A percentile compares a stretch with the other conserved stretches of the same genome.
Conservation (phyloP, 2,329 filamentous ascomycete genomes). For the Cyclaneusma minus region DNA sequence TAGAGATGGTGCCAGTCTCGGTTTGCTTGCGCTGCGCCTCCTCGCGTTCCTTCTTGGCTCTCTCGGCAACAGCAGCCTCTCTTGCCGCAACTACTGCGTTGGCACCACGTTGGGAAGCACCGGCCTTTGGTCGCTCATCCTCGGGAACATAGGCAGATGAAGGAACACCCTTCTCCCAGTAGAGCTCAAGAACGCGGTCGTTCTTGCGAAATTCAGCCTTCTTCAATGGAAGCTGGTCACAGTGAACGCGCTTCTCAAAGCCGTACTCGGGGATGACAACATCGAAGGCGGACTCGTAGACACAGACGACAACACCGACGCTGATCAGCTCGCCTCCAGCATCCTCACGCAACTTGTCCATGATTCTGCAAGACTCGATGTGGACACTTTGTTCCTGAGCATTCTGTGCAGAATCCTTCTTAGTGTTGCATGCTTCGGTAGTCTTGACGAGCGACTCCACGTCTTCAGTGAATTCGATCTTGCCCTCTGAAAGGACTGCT, state of each 20-base stretch:
- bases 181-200: slow-evolving; percentile 83
- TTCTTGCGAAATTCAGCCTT: slow-evolving; percentile 99
- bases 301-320: slow-evolving; percentile 89
- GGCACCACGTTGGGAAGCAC: slow-evolving; percentile 54
- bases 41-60: slow-evolving; percentile 71
- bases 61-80: slow-evolving; percentile 69
- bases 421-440: slow-evolving; percentile 91
- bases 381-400: slow-evolving; percentile 98
- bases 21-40: slow-evolving; percentile 87
- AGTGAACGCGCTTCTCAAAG: slow-evolving; percentile 98
- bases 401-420: slow-evolving; percentile 95
- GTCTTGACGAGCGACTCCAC: slow-evolving; percentile 80
- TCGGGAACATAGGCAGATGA: slow-evolving; percentile 94
- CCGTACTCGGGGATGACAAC: slow-evolving; percentile 96
- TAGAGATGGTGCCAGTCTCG: slow-evolving; percentile 85
- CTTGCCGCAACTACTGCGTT: slow-evolving; percentile 63
- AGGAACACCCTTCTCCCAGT: slow-evolving; percentile 98
- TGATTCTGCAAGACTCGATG: slow-evolving; percentile 89
- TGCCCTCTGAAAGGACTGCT: slow-evolving; percentile 64
- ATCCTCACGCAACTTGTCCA: slow-evolving; percentile 83
- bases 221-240: slow-evolving; percentile 91
- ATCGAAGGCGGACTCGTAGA: slow-evolving; percentile 97
- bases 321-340: slow-evolving; percentile 83
- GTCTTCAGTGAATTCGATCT: slow-evolving; percentile 77
- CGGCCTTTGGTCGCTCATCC: slow-evolving; percentile 84